A percentile compares a stretch with the other conserved stretches of the same genome.
Evolutionary conservation across 441 rosid genomes (phyloP).

Genomic region (Adansonia grandidieri): DNA sequence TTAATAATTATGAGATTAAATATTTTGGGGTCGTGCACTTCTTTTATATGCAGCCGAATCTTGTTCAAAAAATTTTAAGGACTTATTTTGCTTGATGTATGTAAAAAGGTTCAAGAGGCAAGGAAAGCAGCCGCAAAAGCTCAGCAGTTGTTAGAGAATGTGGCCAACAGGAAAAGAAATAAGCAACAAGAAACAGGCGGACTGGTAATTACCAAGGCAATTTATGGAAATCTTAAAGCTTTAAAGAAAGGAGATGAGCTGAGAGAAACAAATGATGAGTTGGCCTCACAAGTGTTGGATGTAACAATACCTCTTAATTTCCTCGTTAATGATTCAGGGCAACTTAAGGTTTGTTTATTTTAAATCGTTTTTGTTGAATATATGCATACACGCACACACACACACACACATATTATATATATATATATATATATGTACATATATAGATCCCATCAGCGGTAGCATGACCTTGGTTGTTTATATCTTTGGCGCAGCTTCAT

Average conservation of each 20-base stretch:
- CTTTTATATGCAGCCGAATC: not conserved
- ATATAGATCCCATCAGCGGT: not conserved
- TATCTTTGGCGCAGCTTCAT: constrained; percentile 64
- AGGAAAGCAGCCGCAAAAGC: constrained; percentile 76
- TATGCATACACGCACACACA: too few relatives aligned
- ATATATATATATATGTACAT: too few relatives aligned
- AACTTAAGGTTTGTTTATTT: constrained; percentile 65
- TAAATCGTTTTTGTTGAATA: constrained; percentile 6
- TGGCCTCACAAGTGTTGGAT: constrained; percentile 64
- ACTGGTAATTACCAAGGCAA: constrained; percentile 71
- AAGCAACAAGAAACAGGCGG: constrained; percentile 75
- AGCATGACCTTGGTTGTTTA: constrained; percentile 16
- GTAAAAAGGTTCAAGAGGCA: constrained; percentile 72
- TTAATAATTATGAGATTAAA: not conserved
- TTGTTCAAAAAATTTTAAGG: not conserved
- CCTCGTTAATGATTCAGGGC: constrained; percentile 80
- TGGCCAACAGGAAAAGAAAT: constrained; percentile 80
- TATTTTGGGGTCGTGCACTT: not conserved
- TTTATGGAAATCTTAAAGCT: constrained; percentile 74
- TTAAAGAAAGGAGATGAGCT: constrained; percentile 50
- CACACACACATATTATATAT: too few relatives aligned
- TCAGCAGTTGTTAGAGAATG: constrained; percentile 74
- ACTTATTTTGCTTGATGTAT: constrained; percentile 8
- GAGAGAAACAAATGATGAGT: constrained; percentile 42
- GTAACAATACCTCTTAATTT: constrained; percentile 92